Evolutionary conservation across 768 basidiomycete species (phyloP), one percentile per base, ranked within the genome.

Genomic region (Amanita exitialis): DNA sequence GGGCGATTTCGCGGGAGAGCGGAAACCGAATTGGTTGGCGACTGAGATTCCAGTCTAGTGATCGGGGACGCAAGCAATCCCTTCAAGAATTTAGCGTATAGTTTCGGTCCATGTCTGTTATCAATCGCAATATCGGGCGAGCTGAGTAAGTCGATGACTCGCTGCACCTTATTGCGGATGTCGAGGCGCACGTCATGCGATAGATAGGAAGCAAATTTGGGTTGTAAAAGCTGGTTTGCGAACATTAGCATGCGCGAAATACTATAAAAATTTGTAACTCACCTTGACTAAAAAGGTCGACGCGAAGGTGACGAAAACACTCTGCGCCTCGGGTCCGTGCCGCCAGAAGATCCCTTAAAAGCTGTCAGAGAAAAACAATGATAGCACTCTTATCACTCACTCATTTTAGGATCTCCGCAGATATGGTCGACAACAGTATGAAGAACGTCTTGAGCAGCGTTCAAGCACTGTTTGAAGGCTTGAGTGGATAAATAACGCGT

Each of bases 201-300:
- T 27, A 90, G 71, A 60, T 82, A 80, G 8, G 71, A 64, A 0
- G 79, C 69, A 57, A 84, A 90, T 59, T 80, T 84, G 3, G 85
- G 87, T 66, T 86, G 86, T 10, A 91, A 71, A n/a, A 90, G 74
- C 83, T 44, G 15, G 20, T 44, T 84, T 54, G 23, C 13, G 23
- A 43, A 45, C 30, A 54, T 20, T 43, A 55, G 36, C 23, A 36
- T 23, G 38, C 15, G 5, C 42, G n/a, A n/a, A 37, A 20, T 4
- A n/a, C 12, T 4, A 13, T 36, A 13, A 16, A 27, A 49, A 25
- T 5, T 21, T 25, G 27, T 37, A 27, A 12, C 66, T 44, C 60
- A 82, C 85, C 73, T 91, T 90, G 56, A 92, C 75, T 13, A 92
- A 70, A 70, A 91, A 91, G 2, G 88, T 82, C 7, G 82, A 80